Evolutionary conservation across 2,329 filamentous ascomycete species (phyloP).

Genomic region (Alternaria consortialis): DNA sequence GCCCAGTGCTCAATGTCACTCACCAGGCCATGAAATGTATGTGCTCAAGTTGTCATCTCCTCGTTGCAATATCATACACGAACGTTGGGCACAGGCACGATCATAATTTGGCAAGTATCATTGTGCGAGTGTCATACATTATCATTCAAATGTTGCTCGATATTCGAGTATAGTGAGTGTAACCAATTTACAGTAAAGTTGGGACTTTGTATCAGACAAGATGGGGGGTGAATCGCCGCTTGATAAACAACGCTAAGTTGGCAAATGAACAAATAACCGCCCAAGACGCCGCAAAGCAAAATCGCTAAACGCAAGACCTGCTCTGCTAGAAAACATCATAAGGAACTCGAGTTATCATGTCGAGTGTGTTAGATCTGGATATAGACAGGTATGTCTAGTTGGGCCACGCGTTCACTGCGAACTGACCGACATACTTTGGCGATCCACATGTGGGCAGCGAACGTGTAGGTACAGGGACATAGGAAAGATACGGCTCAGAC

Average conservation of each 20-base stretch:
- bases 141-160: constrained; percentile 13
- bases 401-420: constrained; percentile 30
- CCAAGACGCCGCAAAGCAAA: neutral
- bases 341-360: neutral
- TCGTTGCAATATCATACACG: too few species aligned
- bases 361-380: neutral
- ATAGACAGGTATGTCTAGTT: constrained; percentile 5
- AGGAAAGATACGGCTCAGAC: constrained; percentile 37
- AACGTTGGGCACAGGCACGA: neutral
- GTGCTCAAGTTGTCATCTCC: too few species aligned
- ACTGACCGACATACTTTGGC: constrained; percentile 35
- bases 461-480: constrained; percentile 30
- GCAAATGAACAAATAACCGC: constrained; percentile 6
- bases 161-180: constrained; percentile 13
- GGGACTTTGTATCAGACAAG: constrained; percentile 2
- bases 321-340: constrained; percentile 9
- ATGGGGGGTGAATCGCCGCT: constrained; percentile 1
- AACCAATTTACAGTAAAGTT: constrained; percentile 10
- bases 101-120: neutral
- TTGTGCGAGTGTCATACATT: constrained; percentile 11
- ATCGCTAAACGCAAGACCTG: constrained; percentile 10
- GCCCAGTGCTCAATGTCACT: neutral
- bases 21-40: neutral
- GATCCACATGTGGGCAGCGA: constrained; percentile 22
- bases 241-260: constrained; percentile 3